Evolutionary conservation across 2,329 filamentous ascomycete genomes (phyloP).

Genomic region (Diplocarpon mali): DNA sequence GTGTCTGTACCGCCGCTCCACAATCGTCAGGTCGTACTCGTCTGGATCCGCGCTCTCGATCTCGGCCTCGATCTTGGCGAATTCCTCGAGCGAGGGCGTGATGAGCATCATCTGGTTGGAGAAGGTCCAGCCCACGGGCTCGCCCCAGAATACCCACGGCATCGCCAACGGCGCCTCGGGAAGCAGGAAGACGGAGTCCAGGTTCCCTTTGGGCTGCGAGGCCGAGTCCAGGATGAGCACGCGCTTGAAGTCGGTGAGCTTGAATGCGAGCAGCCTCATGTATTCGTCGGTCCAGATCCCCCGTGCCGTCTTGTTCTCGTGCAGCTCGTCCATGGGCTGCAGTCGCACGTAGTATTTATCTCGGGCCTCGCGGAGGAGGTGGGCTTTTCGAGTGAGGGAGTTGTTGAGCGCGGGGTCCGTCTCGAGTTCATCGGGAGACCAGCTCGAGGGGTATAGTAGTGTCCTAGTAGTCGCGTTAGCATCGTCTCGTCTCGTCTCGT

Average conservation of each 20-base stretch:
- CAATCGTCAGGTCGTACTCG: slow-evolving; percentile 21
- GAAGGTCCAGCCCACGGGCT: slow-evolving; percentile 17
- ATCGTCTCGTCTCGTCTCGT: not conserved
- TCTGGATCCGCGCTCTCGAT: slow-evolving; percentile 12
- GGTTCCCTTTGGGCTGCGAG: slow-evolving; percentile 14
- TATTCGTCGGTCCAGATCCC: slow-evolving; percentile 20
- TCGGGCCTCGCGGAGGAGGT: slow-evolving; percentile 17
- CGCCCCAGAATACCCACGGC: slow-evolving; percentile 22
- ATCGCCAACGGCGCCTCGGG: slow-evolving; percentile 20
- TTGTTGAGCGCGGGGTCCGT: slow-evolving; percentile 8
- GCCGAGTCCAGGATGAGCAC: slow-evolving; percentile 20
- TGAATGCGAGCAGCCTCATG: slow-evolving; percentile 24
- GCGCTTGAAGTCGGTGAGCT: slow-evolving; percentile 21
- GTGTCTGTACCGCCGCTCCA: slow-evolving; percentile 42
- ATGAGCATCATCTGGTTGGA: slow-evolving; percentile 20
- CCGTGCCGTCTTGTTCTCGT: slow-evolving; percentile 10
- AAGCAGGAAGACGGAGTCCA: slow-evolving; percentile 23
- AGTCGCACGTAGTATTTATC: slow-evolving; percentile 19
- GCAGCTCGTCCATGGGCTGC: slow-evolving; percentile 18
- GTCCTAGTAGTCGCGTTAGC: slow-evolving; percentile 2
- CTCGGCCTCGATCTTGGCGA: slow-evolving; percentile 14
- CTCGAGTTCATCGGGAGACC: slow-evolving; percentile 19
- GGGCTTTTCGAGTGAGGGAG: slow-evolving; percentile 17
- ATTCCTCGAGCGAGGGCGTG: slow-evolving; percentile 14
- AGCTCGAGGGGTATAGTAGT: slow-evolving; percentile 22